A percentile compares a stretch with the other conserved stretches of the same genome.
phyloP scores from a whole-genome alignment of 2,329 filamentous ascomycete genomes.

The Sporothrix brasiliensis region DNA sequence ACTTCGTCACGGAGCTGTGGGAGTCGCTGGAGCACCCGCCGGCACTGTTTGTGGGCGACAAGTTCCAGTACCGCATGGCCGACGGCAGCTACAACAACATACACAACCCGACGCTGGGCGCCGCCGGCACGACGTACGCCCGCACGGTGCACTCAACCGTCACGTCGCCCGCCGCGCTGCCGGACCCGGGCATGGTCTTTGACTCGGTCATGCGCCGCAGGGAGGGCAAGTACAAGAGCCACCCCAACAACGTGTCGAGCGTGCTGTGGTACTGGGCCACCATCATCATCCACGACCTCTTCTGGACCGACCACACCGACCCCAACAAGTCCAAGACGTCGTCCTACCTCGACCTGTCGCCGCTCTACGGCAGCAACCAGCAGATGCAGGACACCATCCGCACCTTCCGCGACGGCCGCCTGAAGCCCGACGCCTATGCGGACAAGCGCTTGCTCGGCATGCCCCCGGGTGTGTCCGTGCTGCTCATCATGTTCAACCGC shows the following conservation, averaged over 20 bases:
- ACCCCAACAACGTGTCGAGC: conserved; percentile 73
- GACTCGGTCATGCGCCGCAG: conserved; percentile 63
- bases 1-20: conserved; percentile 71
- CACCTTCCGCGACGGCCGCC: conserved; percentile 69
- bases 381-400: conserved; percentile 67
- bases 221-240: conserved; percentile 52
- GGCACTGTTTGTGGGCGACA: conserved; percentile 63
- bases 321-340: conserved; percentile 66
- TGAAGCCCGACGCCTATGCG: conserved; percentile 73
- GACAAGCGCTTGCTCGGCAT: conserved; percentile 71
- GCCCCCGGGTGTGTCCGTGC: conserved; percentile 70
- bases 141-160: conserved; percentile 63
- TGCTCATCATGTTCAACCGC: conserved; percentile 77
- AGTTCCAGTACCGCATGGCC: conserved; percentile 67
- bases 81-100: conserved; percentile 76
- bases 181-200: conserved; percentile 66
- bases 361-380: conserved; percentile 70
- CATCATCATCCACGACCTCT: conserved; percentile 73
- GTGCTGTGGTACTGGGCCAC: conserved; percentile 74
- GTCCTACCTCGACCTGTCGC: conserved; percentile 71
- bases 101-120: conserved; percentile 65
- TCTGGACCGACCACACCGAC: conserved; percentile 68
- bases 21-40: conserved; percentile 72
- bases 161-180: conserved; percentile 64
- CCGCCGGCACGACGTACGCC: conserved; percentile 68